These are phyloP conservation scores for Orychophragmus violaceus DNA, from an alignment of 345 rosid genomes.

Conservation along the genomic window DNA sequence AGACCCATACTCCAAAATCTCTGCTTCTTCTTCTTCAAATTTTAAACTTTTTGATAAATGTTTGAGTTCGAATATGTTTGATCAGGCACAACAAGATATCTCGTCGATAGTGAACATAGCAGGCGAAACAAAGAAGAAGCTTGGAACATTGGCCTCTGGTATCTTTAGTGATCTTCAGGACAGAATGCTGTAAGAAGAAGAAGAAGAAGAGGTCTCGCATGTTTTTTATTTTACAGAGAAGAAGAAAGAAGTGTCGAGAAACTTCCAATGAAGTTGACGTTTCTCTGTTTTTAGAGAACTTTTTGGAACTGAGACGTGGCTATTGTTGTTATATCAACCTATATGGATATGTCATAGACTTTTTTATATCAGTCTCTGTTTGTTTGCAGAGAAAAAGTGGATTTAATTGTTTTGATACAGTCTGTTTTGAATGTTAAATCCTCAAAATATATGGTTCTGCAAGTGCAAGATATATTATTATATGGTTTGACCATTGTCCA, in stretches of 20 bases:
- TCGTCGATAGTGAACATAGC: constrained; percentile 90
- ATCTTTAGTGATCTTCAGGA: constrained; percentile 88
- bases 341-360: not conserved
- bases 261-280: constrained; percentile 13
- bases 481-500: no score
- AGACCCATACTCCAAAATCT: not conserved
- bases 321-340: constrained; percentile 10
- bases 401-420: not conserved
- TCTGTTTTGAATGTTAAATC: not conserved
- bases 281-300: constrained; percentile 14
- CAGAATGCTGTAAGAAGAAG: constrained; percentile 68
- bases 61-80: not conserved
- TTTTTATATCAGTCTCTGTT: not conserved
- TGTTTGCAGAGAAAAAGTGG: not conserved
- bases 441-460: not conserved
- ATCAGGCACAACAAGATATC: constrained; percentile 89
- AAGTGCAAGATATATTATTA: no score
- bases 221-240: constrained; percentile 9
- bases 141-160: constrained; percentile 76
- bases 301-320: constrained; percentile 17
- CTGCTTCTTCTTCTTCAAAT: not conserved
- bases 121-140: constrained; percentile 95
- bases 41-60: not conserved
- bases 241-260: not conserved
- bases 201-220: constrained; percentile 6